Evolutionary conservation across 768 basidiomycete genomes (phyloP), one percentile per base, ranked within the genome.

Genomic region (Suillus luteus): DNA sequence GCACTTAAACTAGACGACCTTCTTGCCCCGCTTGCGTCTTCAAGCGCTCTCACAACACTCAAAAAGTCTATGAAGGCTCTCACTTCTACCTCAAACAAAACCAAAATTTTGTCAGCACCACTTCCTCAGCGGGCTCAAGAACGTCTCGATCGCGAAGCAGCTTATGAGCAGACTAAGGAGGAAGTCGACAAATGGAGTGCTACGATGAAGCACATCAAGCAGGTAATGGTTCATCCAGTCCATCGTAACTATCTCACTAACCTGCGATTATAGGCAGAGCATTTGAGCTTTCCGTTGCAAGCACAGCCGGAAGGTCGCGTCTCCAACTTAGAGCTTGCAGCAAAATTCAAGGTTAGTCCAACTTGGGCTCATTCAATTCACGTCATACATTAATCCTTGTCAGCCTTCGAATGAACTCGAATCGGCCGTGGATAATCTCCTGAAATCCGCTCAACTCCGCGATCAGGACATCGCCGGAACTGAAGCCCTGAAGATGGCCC

Each of bases 141-240:
- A 65, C 89, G 92, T 51, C 79, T 98, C 1, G 94, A 97, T 68
- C 88, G 96, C 57, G 89, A 95, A 72, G 96, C 95, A 9, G 96
- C 96, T 0, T 97, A 96, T 72, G 95, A 95, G 70, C 85, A 92
- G 76, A 98, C 96, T 5, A 94, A 93, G 72, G 84, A 86, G 66
- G 96, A 98, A 74, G 90, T 96, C 2, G 87, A 92, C 66, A 97
- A 96, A 79, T 99, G 96, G 97, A 86, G 86, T 33, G 87, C 86
- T 6, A 92, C 93, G 3, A 96, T 98, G 90, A 92, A 91, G 75
- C 85, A 86, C 24, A 95, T 99, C 67, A 89, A 90, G 67, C 93
- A 98, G 79, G 93, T 91, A 54, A 60, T 55, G 9, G 57, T 64
- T 35, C 22, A 5, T 58, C 12, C 17, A 35, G 10, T 10, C 37